Evolutionary conservation across 163 green algal species (phyloP), one percentile per base, ranked within the genome.

Genomic region (Scenedesmus sp.): DNA sequence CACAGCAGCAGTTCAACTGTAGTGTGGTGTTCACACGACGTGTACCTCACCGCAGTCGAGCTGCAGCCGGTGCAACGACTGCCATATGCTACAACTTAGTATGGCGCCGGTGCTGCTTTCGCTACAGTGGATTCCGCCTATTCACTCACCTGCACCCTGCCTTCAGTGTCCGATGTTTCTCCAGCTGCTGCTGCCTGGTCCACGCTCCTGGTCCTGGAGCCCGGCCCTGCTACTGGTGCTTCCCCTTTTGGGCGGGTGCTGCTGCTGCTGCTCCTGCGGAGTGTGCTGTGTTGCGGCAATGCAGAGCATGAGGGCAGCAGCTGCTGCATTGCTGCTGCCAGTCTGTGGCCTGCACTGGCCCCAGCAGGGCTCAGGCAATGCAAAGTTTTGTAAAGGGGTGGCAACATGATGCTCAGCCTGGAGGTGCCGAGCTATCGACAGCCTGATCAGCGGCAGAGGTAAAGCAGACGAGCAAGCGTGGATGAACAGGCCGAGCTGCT

Each of bases 171-270:
- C 13, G 18, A 59, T 13, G 34, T 57, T 15, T 85, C 56, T 2
- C 86, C 86, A 59, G 86, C 76, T 18, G 76, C 86, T 6, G 26
- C 34, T 76, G 86, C 55, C 70, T 91, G 86, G 18, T 91, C 34
- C 18, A 91, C 60, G 70, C 86, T 91, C 18, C 86, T 56, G 6
- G 16, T 76, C 52, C 86, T 59, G 86, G 86, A 18, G 2, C 86
- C 86, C 5, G 86, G 86, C 9, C 86, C 86, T 9, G 86, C 55
- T 7, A 23, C 86, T 59, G 56, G 20, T 8, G n/a, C 57, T 23
- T 55, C 57, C 0, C 46, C 76, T 20, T 7, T n/a, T 55, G 34
- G 76, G 8, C 46, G 34, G 76, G 10, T 20, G n/a, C 15, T 12
- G n/a, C 1, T 56, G 76, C 7, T 84, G 76, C 26, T 55, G 76